These are phyloP conservation scores for Silene uniflora DNA, from an alignment of 148 eudicot species.

Conservation along the genomic window DNA sequence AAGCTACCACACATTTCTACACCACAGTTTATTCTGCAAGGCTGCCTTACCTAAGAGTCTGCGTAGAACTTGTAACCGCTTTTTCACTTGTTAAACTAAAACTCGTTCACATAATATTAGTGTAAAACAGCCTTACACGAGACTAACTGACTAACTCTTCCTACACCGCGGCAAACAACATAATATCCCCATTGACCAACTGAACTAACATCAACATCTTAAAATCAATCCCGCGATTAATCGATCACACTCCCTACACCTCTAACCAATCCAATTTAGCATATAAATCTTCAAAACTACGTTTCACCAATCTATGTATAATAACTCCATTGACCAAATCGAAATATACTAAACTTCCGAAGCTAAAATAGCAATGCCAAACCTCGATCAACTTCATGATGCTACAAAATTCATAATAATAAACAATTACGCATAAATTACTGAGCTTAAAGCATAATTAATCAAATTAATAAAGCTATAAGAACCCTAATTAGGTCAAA, in stretches of 20 bases:
- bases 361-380: not conserved
- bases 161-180: not conserved
- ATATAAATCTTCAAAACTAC: not conserved
- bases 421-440: not conserved
- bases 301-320: not conserved
- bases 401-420: not conserved
- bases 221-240: not conserved
- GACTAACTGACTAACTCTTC: no score
- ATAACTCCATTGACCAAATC: not conserved
- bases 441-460: not conserved
- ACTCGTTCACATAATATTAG: no score
- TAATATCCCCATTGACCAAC: not conserved
- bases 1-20: no score
- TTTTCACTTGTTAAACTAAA: no score
- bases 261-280: not conserved
- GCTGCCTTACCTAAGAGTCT: no score
- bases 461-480: not conserved
- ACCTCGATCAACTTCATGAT: not conserved
- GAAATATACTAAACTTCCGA: not conserved
- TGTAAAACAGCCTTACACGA: no score
- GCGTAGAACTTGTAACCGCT: no score
- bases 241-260: not conserved
- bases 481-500: not conserved
- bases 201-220: not conserved
- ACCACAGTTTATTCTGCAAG: no score